phyloP scores from a whole-genome alignment of 495 filamentous ascomycete genomes.

The Penicillium coffeae region DNA sequence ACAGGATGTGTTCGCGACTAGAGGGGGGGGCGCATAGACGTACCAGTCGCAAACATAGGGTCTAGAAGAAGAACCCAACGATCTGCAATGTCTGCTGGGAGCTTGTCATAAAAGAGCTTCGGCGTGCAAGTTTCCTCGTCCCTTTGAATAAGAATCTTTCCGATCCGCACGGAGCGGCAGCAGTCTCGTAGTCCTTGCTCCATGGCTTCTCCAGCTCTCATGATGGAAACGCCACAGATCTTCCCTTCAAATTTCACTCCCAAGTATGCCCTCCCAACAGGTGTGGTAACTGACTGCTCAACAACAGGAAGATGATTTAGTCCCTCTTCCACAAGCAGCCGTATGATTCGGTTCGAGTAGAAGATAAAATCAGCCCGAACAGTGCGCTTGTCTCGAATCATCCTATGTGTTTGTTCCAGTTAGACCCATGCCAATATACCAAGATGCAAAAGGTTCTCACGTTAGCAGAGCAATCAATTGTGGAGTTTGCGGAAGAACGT shows the following conservation, averaged over 20 bases:
- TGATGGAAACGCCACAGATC: slow-evolving; percentile 97
- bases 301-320: slow-evolving; percentile 93
- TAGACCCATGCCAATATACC: background rate
- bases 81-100: slow-evolving; percentile 87
- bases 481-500: slow-evolving; percentile 86
- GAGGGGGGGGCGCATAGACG: no score
- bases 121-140: slow-evolving; percentile 93
- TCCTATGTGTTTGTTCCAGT: slow-evolving; percentile 51
- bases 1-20: no score
- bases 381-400: slow-evolving; percentile 90
- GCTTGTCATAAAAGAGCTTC: slow-evolving; percentile 93
- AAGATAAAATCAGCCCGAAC: slow-evolving; percentile 95
- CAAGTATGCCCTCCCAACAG: slow-evolving; percentile 81
- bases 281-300: slow-evolving; percentile 82
- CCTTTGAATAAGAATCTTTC: slow-evolving; percentile 95
- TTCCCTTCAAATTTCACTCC: slow-evolving; percentile 96
- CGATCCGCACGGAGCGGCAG: slow-evolving; percentile 92
- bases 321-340: slow-evolving; percentile 95
- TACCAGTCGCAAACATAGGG: slow-evolving; percentile 98
- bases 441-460: slow-evolving; percentile 52
- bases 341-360: slow-evolving; percentile 98
- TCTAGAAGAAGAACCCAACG: slow-evolving; percentile 95
- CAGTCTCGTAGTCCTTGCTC: slow-evolving; percentile 95
- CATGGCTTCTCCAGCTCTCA: slow-evolving; percentile 98
- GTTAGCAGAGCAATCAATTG: slow-evolving; percentile 95